These are phyloP conservation scores for Blepharisma undulans DNA, from an alignment of 169 alveolate species.

Conservation along the genomic window DNA sequence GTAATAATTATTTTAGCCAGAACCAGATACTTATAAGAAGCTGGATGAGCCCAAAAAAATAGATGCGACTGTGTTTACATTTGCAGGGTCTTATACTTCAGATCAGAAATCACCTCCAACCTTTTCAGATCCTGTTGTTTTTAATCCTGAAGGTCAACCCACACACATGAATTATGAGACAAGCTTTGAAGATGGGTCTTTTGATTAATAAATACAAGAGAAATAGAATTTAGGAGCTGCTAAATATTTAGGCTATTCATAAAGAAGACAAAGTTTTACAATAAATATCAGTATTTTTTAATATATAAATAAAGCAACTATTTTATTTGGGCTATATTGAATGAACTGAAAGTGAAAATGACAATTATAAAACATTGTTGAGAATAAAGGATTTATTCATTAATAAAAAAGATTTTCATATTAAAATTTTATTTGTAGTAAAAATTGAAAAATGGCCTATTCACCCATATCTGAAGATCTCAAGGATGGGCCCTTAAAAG, in stretches of 20 bases:
- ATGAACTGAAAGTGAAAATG: neutral
- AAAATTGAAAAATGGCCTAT: constrained; percentile 2
- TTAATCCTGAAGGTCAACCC: neutral
- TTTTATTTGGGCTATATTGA: too few species aligned
- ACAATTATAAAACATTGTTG: neutral
- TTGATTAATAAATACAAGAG: neutral
- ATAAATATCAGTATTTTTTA: neutral
- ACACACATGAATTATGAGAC: neutral
- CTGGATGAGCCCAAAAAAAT: neutral
- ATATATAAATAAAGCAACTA: too few species aligned
- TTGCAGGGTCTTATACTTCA: neutral
- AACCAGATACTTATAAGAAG: neutral
- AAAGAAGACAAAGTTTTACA: neutral
- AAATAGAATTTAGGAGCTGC: neutral
- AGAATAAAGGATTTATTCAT: too few species aligned
- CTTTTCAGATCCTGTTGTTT: neutral
- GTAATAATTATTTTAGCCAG: neutral
- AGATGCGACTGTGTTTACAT: neutral
- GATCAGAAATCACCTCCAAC: neutral
- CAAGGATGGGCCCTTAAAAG: constrained; percentile 28
- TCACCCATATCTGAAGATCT: neutral
- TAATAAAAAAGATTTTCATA: too few species aligned
- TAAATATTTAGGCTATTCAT: neutral
- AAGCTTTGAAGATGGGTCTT: neutral
- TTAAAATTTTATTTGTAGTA: neutral